Conservation (phyloP, 1,139 yeast genomes). For the Blastobotrys indianensis region DNA sequence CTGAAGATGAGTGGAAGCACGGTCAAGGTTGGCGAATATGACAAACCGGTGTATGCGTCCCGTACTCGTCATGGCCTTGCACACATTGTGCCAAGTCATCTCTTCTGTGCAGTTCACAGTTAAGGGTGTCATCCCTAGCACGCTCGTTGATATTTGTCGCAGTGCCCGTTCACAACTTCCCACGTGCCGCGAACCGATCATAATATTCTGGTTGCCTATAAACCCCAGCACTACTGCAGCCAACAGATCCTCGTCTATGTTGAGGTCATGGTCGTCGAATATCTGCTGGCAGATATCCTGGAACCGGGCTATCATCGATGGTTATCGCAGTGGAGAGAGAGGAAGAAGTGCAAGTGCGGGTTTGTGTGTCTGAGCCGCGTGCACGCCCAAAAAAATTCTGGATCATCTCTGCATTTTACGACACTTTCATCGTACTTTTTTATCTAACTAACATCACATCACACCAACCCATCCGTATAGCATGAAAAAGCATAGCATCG, state of each 20-base stretch:
- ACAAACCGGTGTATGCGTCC: constrained; percentile 16
- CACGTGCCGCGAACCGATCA: constrained; percentile 20
- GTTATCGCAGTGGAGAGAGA: no score
- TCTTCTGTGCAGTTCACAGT: constrained; percentile 11
- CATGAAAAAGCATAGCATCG: constrained; percentile 77
- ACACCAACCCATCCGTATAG: constrained; percentile 45
- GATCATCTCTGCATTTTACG: neutral
- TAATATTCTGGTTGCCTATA: constrained; percentile 26
- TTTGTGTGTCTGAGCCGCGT: no score
- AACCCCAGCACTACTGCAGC: constrained; percentile 20
- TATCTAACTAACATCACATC: constrained; percentile 4
- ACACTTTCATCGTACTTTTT: constrained; percentile 6
- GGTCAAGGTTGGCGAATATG: constrained; percentile 26
- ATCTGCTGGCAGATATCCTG: constrained; percentile 10
- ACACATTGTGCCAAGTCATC: constrained; percentile 11
- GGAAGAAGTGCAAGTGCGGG: no score
- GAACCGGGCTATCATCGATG: constrained; percentile 9
- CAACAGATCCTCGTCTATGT: constrained; percentile 18
- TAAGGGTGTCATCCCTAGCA: constrained; percentile 15
- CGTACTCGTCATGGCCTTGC: constrained; percentile 3
- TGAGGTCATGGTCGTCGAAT: constrained; percentile 5
- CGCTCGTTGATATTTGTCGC: constrained; percentile 11
- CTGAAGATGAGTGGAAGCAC: constrained; percentile 24
- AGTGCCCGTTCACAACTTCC: constrained; percentile 13
- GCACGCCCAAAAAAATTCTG: neutral